Evolutionary conservation across 139 green algal genomes (phyloP), one percentile per base, ranked within the genome.

Genomic region (Eudorina sp.): DNA sequence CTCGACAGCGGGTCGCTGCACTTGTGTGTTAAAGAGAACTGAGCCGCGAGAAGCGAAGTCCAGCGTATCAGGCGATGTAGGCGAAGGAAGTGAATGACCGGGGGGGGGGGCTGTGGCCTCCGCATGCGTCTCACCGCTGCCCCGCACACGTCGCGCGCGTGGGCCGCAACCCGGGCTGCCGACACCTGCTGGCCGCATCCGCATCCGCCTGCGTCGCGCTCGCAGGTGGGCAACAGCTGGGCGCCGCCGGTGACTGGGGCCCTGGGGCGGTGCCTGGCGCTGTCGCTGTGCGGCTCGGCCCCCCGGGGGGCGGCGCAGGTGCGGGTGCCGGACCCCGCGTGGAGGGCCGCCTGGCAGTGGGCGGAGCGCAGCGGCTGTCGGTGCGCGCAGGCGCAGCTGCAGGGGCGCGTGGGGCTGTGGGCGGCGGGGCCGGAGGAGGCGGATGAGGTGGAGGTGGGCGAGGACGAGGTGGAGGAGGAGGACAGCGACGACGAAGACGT

Each of bases 191-290:
- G n/a, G n/a, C n/a, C n/a, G n/a, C n/a, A n/a, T n/a, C n/a, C n/a
- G n/a, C n/a, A n/a, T n/a, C n/a, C n/a, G n/a, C n/a, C n/a, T n/a
- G n/a, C n/a, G n/a, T n/a, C n/a, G n/a, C n/a, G n/a, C n/a, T n/a
- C 40, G 48, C 75, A 83, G 75, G n/a, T 83, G 4, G 75, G 75
- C 31, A 83, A 83, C 75, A 68, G 75, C 75, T 83, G 75, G 75
- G 75, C 75, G n/a, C 48, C 48, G 16, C 48, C 48, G 48, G 48
- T 83, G 31, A 23, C 75, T 0, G 13, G 31, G 48, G 75, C 48
- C 4, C 11, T 68, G n/a, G 75, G 75, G n/a, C 48, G 75, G 31
- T 83, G 75, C 75, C 19, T 83, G 18, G n/a, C 31, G 18, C 48
- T 83, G n/a, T 48, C 75, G 18, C 48, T 83, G 48, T 45, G 40